phyloP scores from a whole-genome alignment of 2,329 filamentous ascomycete species.

The Penicillium sp. region DNA sequence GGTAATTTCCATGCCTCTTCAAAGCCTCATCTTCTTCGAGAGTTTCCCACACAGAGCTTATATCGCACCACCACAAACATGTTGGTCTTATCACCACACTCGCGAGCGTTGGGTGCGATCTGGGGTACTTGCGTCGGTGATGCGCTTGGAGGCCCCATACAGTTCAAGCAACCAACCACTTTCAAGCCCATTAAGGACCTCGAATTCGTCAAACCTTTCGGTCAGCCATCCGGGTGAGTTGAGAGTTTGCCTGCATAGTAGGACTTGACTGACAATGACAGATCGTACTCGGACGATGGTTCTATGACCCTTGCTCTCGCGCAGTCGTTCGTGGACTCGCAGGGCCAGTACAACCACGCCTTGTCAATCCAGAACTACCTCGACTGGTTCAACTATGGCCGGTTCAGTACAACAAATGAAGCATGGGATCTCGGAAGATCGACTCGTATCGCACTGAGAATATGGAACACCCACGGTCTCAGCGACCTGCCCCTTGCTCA shows the following conservation, averaged over 20 bases:
- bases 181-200: constrained; percentile 43
- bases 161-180: constrained; percentile 42
- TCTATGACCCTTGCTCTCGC: constrained; percentile 51
- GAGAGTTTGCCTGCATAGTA: not conserved
- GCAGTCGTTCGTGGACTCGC: constrained; percentile 41
- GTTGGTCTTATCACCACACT: not conserved
- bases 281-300: constrained; percentile 50
- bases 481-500: constrained; percentile 19
- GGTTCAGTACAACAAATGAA: constrained; percentile 40
- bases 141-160: constrained; percentile 49
- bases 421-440: constrained; percentile 48
- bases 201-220: constrained; percentile 39
- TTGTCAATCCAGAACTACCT: constrained; percentile 43
- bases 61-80: not conserved
- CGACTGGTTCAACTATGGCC: constrained; percentile 42
- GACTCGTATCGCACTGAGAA: constrained; percentile 37
- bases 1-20: not conserved
- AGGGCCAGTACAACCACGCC: constrained; percentile 35
- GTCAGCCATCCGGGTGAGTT: constrained; percentile 41
- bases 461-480: constrained; percentile 33
- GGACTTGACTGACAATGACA: constrained; percentile 10
- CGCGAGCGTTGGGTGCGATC: constrained; percentile 35
- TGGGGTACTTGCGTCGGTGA: constrained; percentile 48
- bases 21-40: not conserved
- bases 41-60: not conserved